Base-by-base conservation (phyloP, 2,329 filamentous ascomycete genomes). In the Periconia digitata region DNA sequence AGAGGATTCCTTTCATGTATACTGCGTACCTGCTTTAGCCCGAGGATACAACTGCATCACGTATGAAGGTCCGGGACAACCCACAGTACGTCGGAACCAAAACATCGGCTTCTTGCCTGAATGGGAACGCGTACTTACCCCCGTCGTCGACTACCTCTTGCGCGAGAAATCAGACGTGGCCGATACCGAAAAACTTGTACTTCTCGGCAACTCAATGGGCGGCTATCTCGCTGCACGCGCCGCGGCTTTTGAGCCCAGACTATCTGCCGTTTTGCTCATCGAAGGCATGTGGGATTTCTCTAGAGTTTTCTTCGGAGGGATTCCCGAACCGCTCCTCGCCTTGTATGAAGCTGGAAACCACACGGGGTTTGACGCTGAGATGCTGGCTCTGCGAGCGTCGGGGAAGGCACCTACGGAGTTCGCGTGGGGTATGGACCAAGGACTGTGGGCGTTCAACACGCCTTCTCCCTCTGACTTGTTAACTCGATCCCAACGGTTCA, bases 1-100 rank as follows among this genome's bases (percentile, higher is more conserved):
- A 46, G 62, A 68, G 43, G 66, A 69, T 34, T 54, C 54, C 8
- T 63, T 53, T 35, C 64, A 64, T 50, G 50, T 50, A 2, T 53
- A 59, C 36, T 60, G 54, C 13, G 55, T 61, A 15, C 53, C 62
- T 3, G 65, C 60, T 2, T 40, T 69, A 13, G 56, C 54, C 20
- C 55, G 67, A 21, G 67, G 66, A 15, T 70, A 60, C 47, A 67
- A 66, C 45, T 55, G 62, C 37, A 50, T 70, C 21, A 55, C 60
- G 10, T 71, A 66, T 47, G 66, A 71, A 51, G 67, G 67, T 1
- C 66, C 66, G 1, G 68, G 68, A 8, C 68, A 71, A 29, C 58
- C 57, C 0, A 53, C 57, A 12, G 62, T 63, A 21, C 53, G 60
- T 8, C 54, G 62, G n/a, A 37, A 55, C 17, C 58, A 66, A 36